Evolutionary conservation across 495 filamentous ascomycete species (phyloP).

Genomic region (Podospora conica): DNA sequence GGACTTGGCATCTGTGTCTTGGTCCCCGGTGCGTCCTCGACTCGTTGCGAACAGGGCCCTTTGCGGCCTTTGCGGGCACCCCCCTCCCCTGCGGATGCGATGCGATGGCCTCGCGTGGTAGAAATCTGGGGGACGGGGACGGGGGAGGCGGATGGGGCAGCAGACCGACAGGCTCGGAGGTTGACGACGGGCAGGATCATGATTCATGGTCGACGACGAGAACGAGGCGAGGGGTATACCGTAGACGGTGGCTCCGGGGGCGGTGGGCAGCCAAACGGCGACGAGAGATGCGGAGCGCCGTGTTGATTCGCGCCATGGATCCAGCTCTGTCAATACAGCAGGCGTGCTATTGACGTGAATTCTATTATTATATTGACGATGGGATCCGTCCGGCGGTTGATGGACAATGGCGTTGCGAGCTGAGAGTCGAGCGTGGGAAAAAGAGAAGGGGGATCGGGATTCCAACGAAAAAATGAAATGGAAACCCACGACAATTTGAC

Average conservation of each 20-base stretch:
- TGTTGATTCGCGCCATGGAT: slow-evolving; percentile 19
- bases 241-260: neutral
- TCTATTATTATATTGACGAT: slow-evolving; percentile 11
- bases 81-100: neutral
- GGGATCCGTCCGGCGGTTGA: neutral
- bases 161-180: neutral
- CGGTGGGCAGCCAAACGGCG: slow-evolving; percentile 14
- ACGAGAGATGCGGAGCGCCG: slow-evolving; percentile 12
- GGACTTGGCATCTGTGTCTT: neutral
- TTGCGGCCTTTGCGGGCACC: slow-evolving; percentile 8
- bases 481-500: neutral
- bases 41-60: slow-evolving; percentile 1
- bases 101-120: neutral
- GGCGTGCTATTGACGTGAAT: slow-evolving; percentile 13
- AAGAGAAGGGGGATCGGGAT: neutral
- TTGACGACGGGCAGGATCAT: neutral
- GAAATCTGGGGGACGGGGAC: slow-evolving; percentile 3
- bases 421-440: neutral
- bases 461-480: neutral
- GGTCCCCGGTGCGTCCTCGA: neutral
- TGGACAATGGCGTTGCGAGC: neutral
- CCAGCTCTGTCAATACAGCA: slow-evolving; percentile 6
- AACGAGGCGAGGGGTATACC: neutral
- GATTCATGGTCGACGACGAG: neutral
- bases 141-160: neutral